Evolutionary conservation across 208 protist species (phyloP).

Genomic region (Trypanosoma mega): DNA sequence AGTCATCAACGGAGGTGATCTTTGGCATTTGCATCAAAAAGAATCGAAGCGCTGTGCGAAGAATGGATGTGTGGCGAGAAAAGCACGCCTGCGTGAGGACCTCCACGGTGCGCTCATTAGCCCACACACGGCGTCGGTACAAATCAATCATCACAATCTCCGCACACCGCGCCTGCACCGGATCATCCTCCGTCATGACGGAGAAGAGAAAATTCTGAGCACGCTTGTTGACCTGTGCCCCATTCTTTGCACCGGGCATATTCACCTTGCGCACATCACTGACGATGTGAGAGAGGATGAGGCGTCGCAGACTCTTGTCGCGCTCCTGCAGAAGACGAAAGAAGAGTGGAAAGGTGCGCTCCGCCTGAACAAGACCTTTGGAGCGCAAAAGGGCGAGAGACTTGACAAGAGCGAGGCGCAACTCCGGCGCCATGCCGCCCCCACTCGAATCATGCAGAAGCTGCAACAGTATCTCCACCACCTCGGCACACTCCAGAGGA

Average conservation of each 20-base stretch:
- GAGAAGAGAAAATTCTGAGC: slow-evolving; percentile 96
- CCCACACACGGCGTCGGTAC: slow-evolving; percentile 96
- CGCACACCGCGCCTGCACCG: slow-evolving; percentile 92
- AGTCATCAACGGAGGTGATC: slow-evolving; percentile 76
- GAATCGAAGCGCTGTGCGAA: slow-evolving; percentile 95
- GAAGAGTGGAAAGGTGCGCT: slow-evolving; percentile 92
- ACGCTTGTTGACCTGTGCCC: slow-evolving; percentile 89
- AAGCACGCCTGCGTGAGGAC: slow-evolving; percentile 95
- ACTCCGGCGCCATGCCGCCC: slow-evolving; percentile 66
- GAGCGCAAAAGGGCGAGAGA: slow-evolving; percentile 94
- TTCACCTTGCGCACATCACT: slow-evolving; percentile 95
- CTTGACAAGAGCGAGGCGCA: slow-evolving; percentile 90
- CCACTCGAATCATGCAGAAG: slow-evolving; percentile 83
- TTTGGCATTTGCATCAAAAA: slow-evolving; percentile 93
- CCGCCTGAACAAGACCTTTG: slow-evolving; percentile 83
- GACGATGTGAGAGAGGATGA: slow-evolving; percentile 93
- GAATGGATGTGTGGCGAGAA: slow-evolving; percentile 89
- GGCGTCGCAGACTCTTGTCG: slow-evolving; percentile 91
- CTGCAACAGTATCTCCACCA: slow-evolving; percentile 84
- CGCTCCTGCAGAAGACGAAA: slow-evolving; percentile 95
- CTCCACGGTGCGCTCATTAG: slow-evolving; percentile 93
- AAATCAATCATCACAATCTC: slow-evolving; percentile 97
- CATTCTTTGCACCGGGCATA: slow-evolving; percentile 79
- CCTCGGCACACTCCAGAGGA: slow-evolving; percentile 74
- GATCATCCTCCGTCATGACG: slow-evolving; percentile 92